Conservation (phyloP, 2,329 filamentous ascomycete species). For the Fusarium cyanostomum region DNA sequence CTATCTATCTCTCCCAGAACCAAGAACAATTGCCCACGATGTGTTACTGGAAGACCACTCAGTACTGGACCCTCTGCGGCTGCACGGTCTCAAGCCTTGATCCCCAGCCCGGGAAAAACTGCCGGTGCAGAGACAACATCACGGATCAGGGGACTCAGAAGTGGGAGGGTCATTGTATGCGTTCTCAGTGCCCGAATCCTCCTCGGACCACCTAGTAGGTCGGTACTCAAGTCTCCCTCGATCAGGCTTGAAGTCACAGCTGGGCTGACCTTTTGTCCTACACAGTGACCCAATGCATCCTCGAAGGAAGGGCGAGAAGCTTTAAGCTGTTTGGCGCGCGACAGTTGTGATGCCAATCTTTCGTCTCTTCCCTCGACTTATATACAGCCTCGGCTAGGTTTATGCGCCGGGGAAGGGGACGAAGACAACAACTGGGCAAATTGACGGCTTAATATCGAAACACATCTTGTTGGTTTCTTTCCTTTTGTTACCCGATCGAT, state of each 20-base stretch:
- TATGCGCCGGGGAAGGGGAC: not conserved
- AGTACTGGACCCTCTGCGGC: slow-evolving; percentile 47
- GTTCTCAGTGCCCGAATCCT: slow-evolving; percentile 46
- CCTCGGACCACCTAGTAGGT: slow-evolving; percentile 39
- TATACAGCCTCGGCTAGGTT: not conserved
- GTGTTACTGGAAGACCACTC: slow-evolving; percentile 48
- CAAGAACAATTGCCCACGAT: slow-evolving; percentile 36
- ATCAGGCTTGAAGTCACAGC: not conserved
- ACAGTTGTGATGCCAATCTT: slow-evolving; percentile 8
- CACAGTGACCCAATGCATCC: slow-evolving; percentile 34
- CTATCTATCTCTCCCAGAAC: not conserved
- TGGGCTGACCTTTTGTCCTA: slow-evolving; percentile 17
- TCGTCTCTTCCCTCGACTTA: slow-evolving; percentile 7
- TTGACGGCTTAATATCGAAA: slow-evolving; percentile 1
- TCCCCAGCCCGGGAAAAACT: slow-evolving; percentile 45
- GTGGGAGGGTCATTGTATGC: slow-evolving; percentile 48
- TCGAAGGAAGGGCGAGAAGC: slow-evolving; percentile 35
- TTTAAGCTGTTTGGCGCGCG: slow-evolving; percentile 35
- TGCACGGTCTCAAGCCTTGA: slow-evolving; percentile 39
- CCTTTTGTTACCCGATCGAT: slow-evolving; percentile 19
- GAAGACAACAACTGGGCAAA: slow-evolving; percentile 1
- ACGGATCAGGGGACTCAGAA: slow-evolving; percentile 42
- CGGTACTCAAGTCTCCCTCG: slow-evolving; percentile 29
- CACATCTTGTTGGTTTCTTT: slow-evolving; percentile 16
- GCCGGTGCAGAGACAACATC: slow-evolving; percentile 38